phyloP scores from a whole-genome alignment of 257 asterid species.

The Anisodus tanguticus region DNA sequence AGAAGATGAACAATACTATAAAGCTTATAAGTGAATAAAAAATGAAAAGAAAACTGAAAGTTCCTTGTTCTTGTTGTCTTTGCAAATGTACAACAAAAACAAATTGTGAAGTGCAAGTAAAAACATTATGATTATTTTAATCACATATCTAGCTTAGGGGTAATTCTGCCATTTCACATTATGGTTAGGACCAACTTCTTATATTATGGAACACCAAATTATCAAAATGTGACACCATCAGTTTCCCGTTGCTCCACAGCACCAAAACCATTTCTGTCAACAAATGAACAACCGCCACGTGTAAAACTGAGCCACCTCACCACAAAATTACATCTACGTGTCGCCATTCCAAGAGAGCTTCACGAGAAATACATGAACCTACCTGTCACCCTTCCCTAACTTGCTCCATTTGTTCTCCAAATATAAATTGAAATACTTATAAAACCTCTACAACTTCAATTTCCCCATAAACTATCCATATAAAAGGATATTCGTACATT shows the following conservation, averaged over 20 bases:
- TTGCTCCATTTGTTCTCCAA: conserved; percentile 31
- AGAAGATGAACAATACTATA: no score
- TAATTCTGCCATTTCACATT: conserved; percentile 32
- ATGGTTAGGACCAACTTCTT: neutral
- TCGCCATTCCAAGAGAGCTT: conserved; percentile 32
- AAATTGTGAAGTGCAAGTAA: neutral
- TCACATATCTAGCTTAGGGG: neutral
- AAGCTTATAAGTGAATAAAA: neutral
- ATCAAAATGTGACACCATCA: neutral
- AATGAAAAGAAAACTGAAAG: conserved; percentile 6
- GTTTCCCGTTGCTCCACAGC: neutral
- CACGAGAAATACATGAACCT: conserved; percentile 40
- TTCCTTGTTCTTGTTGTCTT: neutral
- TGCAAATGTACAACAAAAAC: neutral
- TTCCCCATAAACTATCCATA: neutral
- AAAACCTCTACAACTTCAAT: neutral
- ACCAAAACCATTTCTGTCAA: neutral
- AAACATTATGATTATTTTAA: neutral
- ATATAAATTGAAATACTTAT: conserved; percentile 22
- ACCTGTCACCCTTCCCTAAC: conserved; percentile 23
- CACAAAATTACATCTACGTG: conserved; percentile 34
- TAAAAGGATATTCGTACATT: conserved; percentile 15
- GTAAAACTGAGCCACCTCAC: neutral
- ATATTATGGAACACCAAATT: neutral
- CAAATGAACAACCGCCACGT: conserved; percentile 34